Evolutionary conservation across 306 rosid genomes (phyloP), one percentile per base, ranked within the genome.

Genomic region (Arachis hypogaea): DNA sequence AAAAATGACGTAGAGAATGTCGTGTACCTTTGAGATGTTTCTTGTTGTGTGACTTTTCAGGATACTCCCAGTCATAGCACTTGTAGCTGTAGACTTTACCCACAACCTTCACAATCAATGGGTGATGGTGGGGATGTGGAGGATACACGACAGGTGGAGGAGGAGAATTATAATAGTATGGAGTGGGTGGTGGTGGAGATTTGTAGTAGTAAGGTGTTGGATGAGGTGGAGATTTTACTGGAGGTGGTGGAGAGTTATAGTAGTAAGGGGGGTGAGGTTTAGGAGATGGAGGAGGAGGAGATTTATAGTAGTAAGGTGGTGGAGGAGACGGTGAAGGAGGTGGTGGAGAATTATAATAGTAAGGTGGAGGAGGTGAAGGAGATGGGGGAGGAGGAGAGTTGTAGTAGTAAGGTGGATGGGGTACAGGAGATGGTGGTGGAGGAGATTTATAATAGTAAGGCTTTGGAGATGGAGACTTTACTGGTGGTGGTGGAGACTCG

Each of bases 61-160:
- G 92, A 56, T 93, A 75, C 10, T 63, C 82, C 94, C 92, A 86
- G 7, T 93, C 82, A 3, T 93, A 93, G 86, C 96, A 93, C 85
- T 80, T 81, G 80, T 77, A 91, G 85, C 88, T 85, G 68, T 93
- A 93, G 44, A 93, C 98, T 75, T 82, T 91, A 73, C 98, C 98
- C n/a, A 91, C 90, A 14, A 93, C 98, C 86, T 88, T 93, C n/a
- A 89, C 86, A 4, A 93, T 62, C 59, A 86, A 67, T 2, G 90
- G 86, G 49, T 83, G 93, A 38, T 68, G 90, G 82, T 82, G 59
- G 8, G 77, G 85, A 86, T 66, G 82, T 54, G 89, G 89, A 41
- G 89, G 86, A 29, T 82, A 80, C 36, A 51, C 62, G 49, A 38
- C 74, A 0, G 89, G 86, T 18, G 89, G 89, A 54, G 89, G 89